Evolutionary conservation across 176 grass and related monocot species (phyloP).

Genomic region (Melocanna baccifera): DNA sequence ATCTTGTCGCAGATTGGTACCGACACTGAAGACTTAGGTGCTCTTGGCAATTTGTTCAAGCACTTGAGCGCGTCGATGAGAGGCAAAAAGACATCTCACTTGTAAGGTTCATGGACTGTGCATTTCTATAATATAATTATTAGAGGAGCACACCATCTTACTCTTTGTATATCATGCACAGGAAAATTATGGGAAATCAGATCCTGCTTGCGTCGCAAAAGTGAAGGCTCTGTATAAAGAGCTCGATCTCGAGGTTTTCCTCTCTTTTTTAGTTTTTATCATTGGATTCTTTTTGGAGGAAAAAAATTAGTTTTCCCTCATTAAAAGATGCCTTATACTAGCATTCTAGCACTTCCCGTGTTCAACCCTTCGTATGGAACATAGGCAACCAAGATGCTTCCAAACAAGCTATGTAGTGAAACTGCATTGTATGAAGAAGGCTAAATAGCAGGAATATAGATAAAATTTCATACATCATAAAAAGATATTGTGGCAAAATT

Average conservation of each 20-base stretch:
- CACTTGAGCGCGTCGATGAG: conserved; percentile 41
- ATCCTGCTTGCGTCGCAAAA: conserved; percentile 52
- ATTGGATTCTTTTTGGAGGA: background rate
- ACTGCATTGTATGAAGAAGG: too few species aligned
- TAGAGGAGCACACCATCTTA: background rate
- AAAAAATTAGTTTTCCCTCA: background rate
- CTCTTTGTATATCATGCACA: conserved; percentile 25
- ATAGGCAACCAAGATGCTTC: background rate
- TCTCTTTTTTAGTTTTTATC: background rate
- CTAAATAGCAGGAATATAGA: too few species aligned
- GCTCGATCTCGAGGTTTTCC: conserved; percentile 59
- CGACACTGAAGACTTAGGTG: conserved; percentile 81
- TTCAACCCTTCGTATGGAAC: background rate
- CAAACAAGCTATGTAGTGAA: too few species aligned
- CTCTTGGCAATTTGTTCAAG: conserved; percentile 75
- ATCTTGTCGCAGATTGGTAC: conserved; percentile 55
- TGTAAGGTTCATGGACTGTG: conserved; percentile 33
- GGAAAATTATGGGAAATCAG: conserved; percentile 75
- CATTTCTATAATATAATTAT: background rate
- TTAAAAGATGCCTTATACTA: background rate
- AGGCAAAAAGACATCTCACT: conserved; percentile 41
- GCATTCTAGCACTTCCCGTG: background rate
- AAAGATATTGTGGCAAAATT: too few species aligned
- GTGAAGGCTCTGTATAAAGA: conserved; percentile 71
- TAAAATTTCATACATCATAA: too few species aligned